Percentiles rank a stretch among this genome's conserved stretches.
These are phyloP conservation scores for Cucurbitaria berberidis DNA, from an alignment of 2,329 filamentous ascomycete species.

Conservation along the genomic window DNA sequence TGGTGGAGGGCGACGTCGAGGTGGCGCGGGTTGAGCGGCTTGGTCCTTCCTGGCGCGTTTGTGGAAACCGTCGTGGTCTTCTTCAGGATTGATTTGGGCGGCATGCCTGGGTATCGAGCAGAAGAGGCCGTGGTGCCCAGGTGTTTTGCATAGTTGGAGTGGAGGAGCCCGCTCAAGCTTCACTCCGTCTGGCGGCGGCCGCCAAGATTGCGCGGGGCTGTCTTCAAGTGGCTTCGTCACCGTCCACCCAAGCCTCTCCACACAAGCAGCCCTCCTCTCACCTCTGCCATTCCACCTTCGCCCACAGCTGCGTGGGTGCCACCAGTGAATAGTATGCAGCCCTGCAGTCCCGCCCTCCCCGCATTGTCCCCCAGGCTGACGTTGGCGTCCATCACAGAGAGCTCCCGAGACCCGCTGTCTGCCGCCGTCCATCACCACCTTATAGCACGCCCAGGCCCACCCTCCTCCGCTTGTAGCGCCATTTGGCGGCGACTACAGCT, in stretches of 20 bases:
- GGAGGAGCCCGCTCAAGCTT: too few relatives aligned
- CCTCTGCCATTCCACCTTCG: constrained; percentile 11
- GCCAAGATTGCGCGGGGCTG: constrained; percentile 24
- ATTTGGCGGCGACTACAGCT: constrained; percentile 18
- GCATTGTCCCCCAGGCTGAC: constrained; percentile 20
- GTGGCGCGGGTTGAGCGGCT: constrained; percentile 49
- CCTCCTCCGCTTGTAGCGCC: constrained; percentile 7
- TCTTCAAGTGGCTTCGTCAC: constrained; percentile 25
- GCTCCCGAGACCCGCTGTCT: constrained; percentile 18
- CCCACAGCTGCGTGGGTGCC: constrained; percentile 17
- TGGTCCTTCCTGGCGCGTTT: constrained; percentile 23
- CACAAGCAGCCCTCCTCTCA: constrained; percentile 16
- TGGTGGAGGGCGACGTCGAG: constrained; percentile 78
- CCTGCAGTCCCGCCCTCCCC: constrained; percentile 11
- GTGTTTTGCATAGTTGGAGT: too few relatives aligned
- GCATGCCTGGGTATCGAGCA: constrained; percentile 39
- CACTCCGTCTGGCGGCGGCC: too few relatives aligned
- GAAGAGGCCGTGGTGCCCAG: too few relatives aligned
- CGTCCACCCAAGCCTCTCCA: constrained; percentile 17
- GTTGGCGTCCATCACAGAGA: constrained; percentile 15
- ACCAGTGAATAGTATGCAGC: constrained; percentile 10
- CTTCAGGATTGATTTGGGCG: constrained; percentile 56
- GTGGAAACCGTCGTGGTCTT: constrained; percentile 34
- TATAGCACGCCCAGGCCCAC: constrained; percentile 2
- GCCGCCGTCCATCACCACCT: constrained; percentile 16